Evolutionary conservation across 208 protist species (phyloP), one percentile per base, ranked within the genome.

Genomic region (Eutreptiella sp.): DNA sequence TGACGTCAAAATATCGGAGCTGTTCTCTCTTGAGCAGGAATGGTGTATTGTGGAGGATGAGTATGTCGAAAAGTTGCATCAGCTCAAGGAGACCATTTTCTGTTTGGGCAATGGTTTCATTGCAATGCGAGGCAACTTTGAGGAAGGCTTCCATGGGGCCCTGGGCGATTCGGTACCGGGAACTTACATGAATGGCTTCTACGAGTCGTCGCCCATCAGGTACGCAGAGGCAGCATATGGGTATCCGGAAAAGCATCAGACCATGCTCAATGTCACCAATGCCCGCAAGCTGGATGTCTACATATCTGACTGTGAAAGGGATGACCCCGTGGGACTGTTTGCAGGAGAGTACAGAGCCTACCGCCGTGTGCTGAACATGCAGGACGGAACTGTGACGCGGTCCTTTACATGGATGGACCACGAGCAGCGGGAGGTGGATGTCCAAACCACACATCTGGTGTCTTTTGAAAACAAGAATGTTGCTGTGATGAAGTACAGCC

Each of bases 181-280:
- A 14, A 57, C 39, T 28, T 57, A 41, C 50, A 57, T 57, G 9
- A 57, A 57, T 33, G 50, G 50, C 33, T 57, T 57, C 50, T 57
- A 57, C 50, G 50, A 57, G 9, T 24, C 11, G 26, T 33, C 33
- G 11, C 21, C 39, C 11, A 57, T 57, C 23, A 57, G 39, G 36
- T 57, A 57, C 50, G 31, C 50, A 21, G 50, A 57, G 23, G 50
- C 39, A 16, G 50, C 31, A 31, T 57, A 54, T 28, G 50, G 50
- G 9, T 33, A 57, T 53, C 21, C 50, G 21, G 50, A 57, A 26
- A 41, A 31, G 9, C 31, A 57, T 33, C n/a, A 19, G 9, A 33
- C 39, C 50, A 57, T 57, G 50, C 50, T 57, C 11, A 57, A 57
- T 33, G 50, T 57, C 23, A 57, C 28, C 9, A 57, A 57, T n/a